Evolutionary conservation across 768 basidiomycete genomes (phyloP).

Genomic region (Tylopilus felleus): DNA sequence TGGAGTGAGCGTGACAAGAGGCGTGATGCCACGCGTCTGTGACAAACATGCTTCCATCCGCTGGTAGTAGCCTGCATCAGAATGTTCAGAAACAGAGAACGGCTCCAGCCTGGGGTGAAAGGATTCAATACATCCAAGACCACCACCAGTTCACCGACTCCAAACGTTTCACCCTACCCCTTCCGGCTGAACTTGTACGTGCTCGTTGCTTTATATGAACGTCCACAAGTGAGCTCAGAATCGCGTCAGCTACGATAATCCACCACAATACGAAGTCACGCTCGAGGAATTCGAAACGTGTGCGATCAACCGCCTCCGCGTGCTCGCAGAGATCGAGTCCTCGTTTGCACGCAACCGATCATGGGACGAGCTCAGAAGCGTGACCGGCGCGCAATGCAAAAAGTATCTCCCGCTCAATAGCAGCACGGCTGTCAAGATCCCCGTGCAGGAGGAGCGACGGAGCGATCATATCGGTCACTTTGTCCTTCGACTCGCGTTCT

Average conservation of each 20-base stretch:
- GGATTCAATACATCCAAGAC: neutral
- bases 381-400: slow-evolving; percentile 60
- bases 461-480: slow-evolving; percentile 92
- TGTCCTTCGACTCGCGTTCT: slow-evolving; percentile 91
- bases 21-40: slow-evolving; percentile 29
- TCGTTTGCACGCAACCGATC: slow-evolving; percentile 78
- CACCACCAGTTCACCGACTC: neutral
- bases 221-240: slow-evolving; percentile 2
- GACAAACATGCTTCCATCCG: neutral
- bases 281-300: slow-evolving; percentile 93
- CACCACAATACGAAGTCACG: slow-evolving; percentile 85
- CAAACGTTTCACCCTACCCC: slow-evolving; percentile 44
- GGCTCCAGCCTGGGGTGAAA: neutral
- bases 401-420: slow-evolving; percentile 75
- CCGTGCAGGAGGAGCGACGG: slow-evolving; percentile 61
- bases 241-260: slow-evolving; percentile 71
- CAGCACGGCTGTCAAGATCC: slow-evolving; percentile 45
- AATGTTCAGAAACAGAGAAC: slow-evolving; percentile 25
- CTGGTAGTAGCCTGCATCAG: neutral
- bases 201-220: neutral
- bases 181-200: slow-evolving; percentile 78
- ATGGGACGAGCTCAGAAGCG: slow-evolving; percentile 70
- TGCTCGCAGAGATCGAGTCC: slow-evolving; percentile 89
- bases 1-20: slow-evolving; percentile 16
- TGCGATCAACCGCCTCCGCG: slow-evolving; percentile 82